Conservation (phyloP, 495 filamentous ascomycete species). For the Thozetella sp. region DNA sequence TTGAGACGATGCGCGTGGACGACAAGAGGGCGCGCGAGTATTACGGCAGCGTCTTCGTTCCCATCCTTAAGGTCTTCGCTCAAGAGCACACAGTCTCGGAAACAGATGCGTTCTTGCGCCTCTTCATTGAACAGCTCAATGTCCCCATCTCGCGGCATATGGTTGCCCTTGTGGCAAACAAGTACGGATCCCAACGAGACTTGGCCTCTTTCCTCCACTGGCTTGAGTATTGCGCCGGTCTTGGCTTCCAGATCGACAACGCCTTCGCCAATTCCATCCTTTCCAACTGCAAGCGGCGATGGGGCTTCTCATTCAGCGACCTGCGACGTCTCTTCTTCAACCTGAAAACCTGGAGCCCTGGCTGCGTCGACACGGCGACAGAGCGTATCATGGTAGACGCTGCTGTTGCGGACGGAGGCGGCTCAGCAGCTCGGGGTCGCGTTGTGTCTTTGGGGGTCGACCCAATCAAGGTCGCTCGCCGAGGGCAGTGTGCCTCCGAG, state of each 20-base stretch:
- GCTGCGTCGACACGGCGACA: slow-evolving; percentile 27
- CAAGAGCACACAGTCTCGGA: slow-evolving; percentile 37
- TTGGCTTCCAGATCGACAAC: slow-evolving; percentile 33
- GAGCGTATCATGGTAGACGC: slow-evolving; percentile 37
- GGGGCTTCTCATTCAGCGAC: slow-evolving; percentile 38
- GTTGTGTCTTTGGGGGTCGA: slow-evolving; percentile 16
- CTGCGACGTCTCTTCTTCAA: slow-evolving; percentile 33
- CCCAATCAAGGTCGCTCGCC: slow-evolving; percentile 14
- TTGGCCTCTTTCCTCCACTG: slow-evolving; percentile 32
- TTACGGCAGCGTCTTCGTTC: slow-evolving; percentile 33
- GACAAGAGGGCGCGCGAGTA: slow-evolving; percentile 9
- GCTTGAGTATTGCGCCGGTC: slow-evolving; percentile 30
- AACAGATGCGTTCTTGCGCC: slow-evolving; percentile 39
- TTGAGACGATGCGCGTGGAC: slow-evolving; percentile 28
- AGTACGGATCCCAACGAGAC: slow-evolving; percentile 41
- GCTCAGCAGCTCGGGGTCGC: slow-evolving; percentile 16
- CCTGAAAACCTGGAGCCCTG: slow-evolving; percentile 25
- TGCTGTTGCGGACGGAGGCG: slow-evolving; percentile 19
- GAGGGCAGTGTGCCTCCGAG: slow-evolving; percentile 18
- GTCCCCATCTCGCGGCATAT: slow-evolving; percentile 32
- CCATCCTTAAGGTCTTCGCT: slow-evolving; percentile 44
- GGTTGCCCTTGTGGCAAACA: slow-evolving; percentile 46
- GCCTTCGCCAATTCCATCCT: slow-evolving; percentile 43
- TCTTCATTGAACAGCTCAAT: slow-evolving; percentile 30
- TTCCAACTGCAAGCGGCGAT: slow-evolving; percentile 27